Evolutionary conservation across 345 rosid species (phyloP), one percentile per base, ranked within the genome.

Genomic region (Dimocarpus longan): DNA sequence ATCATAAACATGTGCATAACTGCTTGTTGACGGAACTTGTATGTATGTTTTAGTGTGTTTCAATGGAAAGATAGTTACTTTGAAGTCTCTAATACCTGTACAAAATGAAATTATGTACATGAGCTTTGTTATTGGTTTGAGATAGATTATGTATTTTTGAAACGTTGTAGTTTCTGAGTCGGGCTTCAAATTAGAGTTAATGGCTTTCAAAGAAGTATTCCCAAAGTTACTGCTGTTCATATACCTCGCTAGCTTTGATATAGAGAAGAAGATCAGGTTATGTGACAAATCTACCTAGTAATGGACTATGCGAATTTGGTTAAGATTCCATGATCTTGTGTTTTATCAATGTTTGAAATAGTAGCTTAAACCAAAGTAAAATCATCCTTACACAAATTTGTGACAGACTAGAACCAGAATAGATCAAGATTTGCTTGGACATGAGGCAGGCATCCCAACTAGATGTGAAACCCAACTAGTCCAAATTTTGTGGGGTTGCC

Each of bases 41-140:
- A 18, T 69, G 26, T 60, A 21, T 57, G 71, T 78, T 13, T 7
- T 26, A 50, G 8, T 46, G 42, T 24, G 57, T 26, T 37, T 69
- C 42, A 56, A 22, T 44, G 59, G 10, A 26, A 66, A 69, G 26
- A 26, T 48, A 44, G 24, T 46, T 44, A 44, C 15, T 67, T 21
- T 39, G 43, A 22, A 74, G 24, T 62, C 32, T 22, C 13, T 46
- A 12, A 10, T 22, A 6, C 13, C 5, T 22, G 22, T 44, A 46
- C 26, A 75, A 21, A 19, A 9, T 65, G 43, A 19, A 75, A 28
- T 44, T 46, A 11, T 46, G 1, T 50, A 48, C 48, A 26, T 48
- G 62, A 18, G 10, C 4, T 69, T 65, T 65, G 21, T 44, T 43
- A 43, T 74, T 64, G 44, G 70, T 66, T 54, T 66, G 59, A 63